A percentile compares a stretch with the other conserved stretches of the same genome.
phyloP scores from a whole-genome alignment of 2,329 filamentous ascomycete genomes.

The Diaporthe sp. region DNA sequence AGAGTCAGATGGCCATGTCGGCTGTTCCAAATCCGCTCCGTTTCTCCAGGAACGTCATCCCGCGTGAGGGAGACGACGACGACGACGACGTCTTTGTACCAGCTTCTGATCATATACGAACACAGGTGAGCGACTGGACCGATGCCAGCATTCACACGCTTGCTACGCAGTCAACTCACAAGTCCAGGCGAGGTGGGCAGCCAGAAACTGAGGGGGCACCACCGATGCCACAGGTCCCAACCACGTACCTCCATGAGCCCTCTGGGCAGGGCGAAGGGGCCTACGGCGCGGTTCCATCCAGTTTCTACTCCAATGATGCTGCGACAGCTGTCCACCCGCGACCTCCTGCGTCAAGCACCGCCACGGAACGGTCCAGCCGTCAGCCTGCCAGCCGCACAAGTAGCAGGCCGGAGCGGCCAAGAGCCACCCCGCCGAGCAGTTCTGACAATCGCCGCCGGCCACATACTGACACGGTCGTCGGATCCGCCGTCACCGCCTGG shows the following conservation, averaged over 20 bases:
- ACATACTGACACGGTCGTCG: neutral
- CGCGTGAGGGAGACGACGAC: constrained; percentile 5
- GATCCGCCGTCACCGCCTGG: constrained; percentile 2
- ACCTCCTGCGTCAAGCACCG: constrained; percentile 9
- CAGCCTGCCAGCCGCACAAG: neutral
- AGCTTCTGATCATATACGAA: neutral
- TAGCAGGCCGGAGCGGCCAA: neutral
- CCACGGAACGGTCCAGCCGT: neutral
- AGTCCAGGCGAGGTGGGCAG: neutral
- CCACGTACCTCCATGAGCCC: neutral
- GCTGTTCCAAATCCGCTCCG: constrained; percentile 25
- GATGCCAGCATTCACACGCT: constrained; percentile 10
- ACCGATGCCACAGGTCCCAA: constrained; percentile 6
- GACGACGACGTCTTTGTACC: constrained; percentile 15
- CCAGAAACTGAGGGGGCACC: neutral
- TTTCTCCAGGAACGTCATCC: neutral
- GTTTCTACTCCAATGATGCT: constrained; percentile 28
- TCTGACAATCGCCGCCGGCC: neutral
- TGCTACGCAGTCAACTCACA: constrained; percentile 5
- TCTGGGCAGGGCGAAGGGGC: neutral
- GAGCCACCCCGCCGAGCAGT: neutral
- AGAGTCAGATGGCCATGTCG: constrained; percentile 21
- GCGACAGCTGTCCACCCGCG: constrained; percentile 16
- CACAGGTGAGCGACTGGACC: constrained; percentile 20
- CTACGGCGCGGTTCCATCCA: constrained; percentile 6